Evolutionary conservation across 2,329 filamentous ascomycete species (phyloP), one percentile per base, ranked within the genome.

Genomic region (Teratosphaeria viscida): DNA sequence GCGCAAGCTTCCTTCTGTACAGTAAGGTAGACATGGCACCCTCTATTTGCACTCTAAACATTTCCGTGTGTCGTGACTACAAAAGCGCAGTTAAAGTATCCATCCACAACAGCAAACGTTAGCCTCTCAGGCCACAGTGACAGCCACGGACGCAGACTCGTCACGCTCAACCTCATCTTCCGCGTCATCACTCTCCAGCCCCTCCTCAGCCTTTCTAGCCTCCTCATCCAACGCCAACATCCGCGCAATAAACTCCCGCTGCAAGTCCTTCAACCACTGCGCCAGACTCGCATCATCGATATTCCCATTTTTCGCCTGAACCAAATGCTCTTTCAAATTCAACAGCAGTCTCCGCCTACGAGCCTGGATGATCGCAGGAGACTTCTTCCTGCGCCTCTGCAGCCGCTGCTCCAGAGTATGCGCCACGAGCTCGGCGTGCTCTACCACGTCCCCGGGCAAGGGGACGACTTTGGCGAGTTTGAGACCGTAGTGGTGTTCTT

Each of bases 401-500:
- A 85, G 81, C 26, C 81, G 81, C 10, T 76, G 74, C 49, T 85
- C 79, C 6, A 96, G 75, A 26, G 81, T 80, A 2, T 78, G 77
- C 0, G 88, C 85, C 4, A 94, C 84, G 0, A 76, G 69, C 62
- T 87, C 84, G 0, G 92, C 92, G 35, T 82, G 79, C 6, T 85
- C 76, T 2, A 95, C 76, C 2, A 96, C 83, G 1, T 75, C 74
- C 0, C 79, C 71, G 0, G 92, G 90, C 6, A 96, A 80, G 0
- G 88, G 85, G 27, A 94, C 79, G 0, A 90, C 82, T 35, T 84
- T 83, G 0, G 92, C 91, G 3, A 96, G 80, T 0, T 85, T 81
- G n/a, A 96, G 81, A 0, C 94, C 94, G 67, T 99, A 99, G 65
- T 90, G 85, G 54, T 84, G 78, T 58, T 90, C 85, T 59, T 83